These are phyloP conservation scores for Apiotrichum mycotoxinovorans DNA, from an alignment of 1,284 basidiomycete genomes.

Conservation along the genomic window DNA sequence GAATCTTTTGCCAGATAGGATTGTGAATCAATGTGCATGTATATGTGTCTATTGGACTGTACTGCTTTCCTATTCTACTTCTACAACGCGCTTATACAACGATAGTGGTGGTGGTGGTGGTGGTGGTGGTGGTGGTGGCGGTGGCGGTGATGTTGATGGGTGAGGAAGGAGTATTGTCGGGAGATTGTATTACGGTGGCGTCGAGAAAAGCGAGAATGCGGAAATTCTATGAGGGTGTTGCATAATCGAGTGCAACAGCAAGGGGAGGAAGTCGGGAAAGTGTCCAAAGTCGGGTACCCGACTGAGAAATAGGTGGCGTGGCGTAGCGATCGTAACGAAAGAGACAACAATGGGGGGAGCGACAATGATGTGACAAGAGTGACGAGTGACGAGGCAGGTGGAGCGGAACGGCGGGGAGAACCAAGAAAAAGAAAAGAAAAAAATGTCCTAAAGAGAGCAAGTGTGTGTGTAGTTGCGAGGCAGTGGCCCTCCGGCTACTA, in stretches of 20 bases:
- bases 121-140: neutral
- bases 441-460: too few species aligned
- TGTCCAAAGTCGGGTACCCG: neutral
- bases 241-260: too few species aligned
- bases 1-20: too few species aligned
- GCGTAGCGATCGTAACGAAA: neutral
- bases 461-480: too few species aligned
- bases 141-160: neutral
- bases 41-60: neutral
- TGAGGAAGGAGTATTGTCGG: neutral
- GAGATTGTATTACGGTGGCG: neutral
- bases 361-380: neutral
- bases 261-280: neutral
- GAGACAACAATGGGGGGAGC: neutral
- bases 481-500: slow-evolving; percentile 2
- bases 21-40: neutral
- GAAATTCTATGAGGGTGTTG: neutral
- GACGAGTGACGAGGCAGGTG: neutral
- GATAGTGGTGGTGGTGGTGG: neutral
- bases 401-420: neutral
- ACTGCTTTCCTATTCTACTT: neutral
- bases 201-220: neutral
- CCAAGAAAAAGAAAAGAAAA: neutral
- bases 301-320: neutral
- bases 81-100: neutral